Conservation (phyloP, 75 land plant species). For the Pinus taeda region DNA sequence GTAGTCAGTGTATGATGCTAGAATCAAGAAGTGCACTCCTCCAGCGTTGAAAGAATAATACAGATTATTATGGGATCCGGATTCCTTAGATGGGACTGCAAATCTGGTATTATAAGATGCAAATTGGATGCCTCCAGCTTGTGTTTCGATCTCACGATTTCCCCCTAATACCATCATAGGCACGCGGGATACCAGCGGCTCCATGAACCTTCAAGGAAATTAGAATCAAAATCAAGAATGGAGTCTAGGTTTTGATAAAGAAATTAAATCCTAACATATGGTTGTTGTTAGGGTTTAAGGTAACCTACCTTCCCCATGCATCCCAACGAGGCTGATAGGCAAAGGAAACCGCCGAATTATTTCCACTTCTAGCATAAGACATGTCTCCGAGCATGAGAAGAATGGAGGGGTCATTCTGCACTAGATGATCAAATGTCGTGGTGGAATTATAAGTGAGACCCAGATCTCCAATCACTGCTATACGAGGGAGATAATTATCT, state of each 20-base stretch:
- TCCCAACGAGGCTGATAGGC: slow-evolving; percentile 96
- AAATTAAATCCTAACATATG: too few species aligned
- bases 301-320: slow-evolving; percentile 75
- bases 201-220: slow-evolving; percentile 22
- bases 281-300: too few species aligned
- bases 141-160: slow-evolving; percentile 41
- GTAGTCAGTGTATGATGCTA: slow-evolving; percentile 38
- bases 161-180: slow-evolving; percentile 51
- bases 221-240: too few species aligned
- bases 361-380: slow-evolving; percentile 82
- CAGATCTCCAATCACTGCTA: slow-evolving; percentile 84
- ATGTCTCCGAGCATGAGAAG: slow-evolving; percentile 82
- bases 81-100: slow-evolving; percentile 39
- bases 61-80: slow-evolving; percentile 26
- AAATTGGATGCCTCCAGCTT: slow-evolving; percentile 25
- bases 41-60: slow-evolving; percentile 54
- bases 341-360: slow-evolving; percentile 59
- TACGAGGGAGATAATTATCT: slow-evolving; percentile 46
- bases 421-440: slow-evolving; percentile 70
- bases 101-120: slow-evolving; percentile 41
- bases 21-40: slow-evolving; percentile 42
- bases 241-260: too few species aligned
- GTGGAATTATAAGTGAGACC: slow-evolving; percentile 88
- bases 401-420: slow-evolving; percentile 65
- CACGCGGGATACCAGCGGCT: slow-evolving; percentile 31